Percentiles rank a stretch among this genome's conserved stretches.
These are phyloP conservation scores for Penicillium egyptiacum DNA, from an alignment of 495 filamentous ascomycete genomes.

Conservation along the genomic window DNA sequence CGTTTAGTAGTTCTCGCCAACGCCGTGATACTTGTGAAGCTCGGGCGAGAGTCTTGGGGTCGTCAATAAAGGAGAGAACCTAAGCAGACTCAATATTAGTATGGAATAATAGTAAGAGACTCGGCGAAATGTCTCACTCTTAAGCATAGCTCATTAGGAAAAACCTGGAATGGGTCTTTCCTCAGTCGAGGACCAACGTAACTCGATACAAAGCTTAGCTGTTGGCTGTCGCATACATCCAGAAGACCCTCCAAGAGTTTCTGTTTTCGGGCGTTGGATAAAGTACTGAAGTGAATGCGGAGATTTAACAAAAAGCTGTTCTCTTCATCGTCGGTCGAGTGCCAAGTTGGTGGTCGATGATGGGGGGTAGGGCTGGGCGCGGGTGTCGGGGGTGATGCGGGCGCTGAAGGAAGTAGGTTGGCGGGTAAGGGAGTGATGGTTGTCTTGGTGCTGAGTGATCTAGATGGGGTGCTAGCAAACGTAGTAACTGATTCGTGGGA, in stretches of 20 bases:
- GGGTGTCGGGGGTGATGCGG: slow-evolving; percentile 67
- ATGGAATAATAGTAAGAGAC: slow-evolving; percentile 3
- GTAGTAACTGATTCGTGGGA: slow-evolving; percentile 36
- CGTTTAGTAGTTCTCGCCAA: slow-evolving; percentile 90
- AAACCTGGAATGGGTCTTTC: slow-evolving; percentile 87
- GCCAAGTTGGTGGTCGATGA: slow-evolving; percentile 60
- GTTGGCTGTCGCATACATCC: slow-evolving; percentile 88
- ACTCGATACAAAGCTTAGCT: slow-evolving; percentile 90
- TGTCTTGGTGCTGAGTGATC: slow-evolving; percentile 54
- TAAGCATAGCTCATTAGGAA: slow-evolving; percentile 90
- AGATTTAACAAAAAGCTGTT: slow-evolving; percentile 55
- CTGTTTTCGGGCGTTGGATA: slow-evolving; percentile 56
- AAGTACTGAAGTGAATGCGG: slow-evolving; percentile 53
- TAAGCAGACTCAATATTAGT: slow-evolving; percentile 31
- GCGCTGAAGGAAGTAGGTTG: slow-evolving; percentile 63
- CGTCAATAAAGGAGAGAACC: slow-evolving; percentile 93
- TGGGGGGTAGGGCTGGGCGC: slow-evolving; percentile 67
- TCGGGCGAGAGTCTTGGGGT: slow-evolving; percentile 86
- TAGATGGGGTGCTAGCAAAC: slow-evolving; percentile 43
- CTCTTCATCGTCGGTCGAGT: slow-evolving; percentile 56
- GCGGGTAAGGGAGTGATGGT: slow-evolving; percentile 52
- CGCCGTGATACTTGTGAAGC: slow-evolving; percentile 89
- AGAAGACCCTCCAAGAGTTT: slow-evolving; percentile 77
- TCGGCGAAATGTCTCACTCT: slow-evolving; percentile 55
- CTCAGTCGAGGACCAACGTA: slow-evolving; percentile 90